Evolutionary conservation across 108 stramenopile genomes (phyloP).

Genomic region (Ochromonas danica): DNA sequence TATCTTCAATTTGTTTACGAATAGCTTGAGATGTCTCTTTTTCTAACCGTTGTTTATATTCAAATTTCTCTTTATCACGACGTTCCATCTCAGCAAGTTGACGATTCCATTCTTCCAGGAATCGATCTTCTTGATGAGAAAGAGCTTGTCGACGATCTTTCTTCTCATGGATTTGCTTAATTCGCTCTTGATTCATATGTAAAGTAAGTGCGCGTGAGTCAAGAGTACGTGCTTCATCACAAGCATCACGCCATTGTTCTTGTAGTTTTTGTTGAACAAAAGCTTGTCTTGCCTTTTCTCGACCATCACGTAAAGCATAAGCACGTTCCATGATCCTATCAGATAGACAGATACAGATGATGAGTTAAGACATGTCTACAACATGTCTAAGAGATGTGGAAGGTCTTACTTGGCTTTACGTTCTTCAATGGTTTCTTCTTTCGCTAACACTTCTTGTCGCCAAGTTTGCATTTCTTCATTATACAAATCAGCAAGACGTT

Average conservation of each 20-base stretch:
- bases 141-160: neutral
- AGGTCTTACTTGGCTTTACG: slow-evolving; percentile 11
- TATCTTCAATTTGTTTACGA: slow-evolving; percentile 25
- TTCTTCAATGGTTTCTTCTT: slow-evolving; percentile 24
- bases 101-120: slow-evolving; percentile 25
- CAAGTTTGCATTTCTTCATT: slow-evolving; percentile 26
- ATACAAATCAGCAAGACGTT: slow-evolving; percentile 25
- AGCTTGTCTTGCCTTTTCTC: slow-evolving; percentile 2
- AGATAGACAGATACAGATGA: neutral
- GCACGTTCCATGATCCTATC: slow-evolving; percentile 33
- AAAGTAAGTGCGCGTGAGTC: neutral
- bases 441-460: slow-evolving; percentile 20
- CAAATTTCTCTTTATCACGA: slow-evolving; percentile 10
- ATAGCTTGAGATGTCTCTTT: slow-evolving; percentile 15
- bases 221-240: slow-evolving; percentile 31
- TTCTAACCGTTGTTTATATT: neutral
- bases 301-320: slow-evolving; percentile 28
- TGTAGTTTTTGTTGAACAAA: neutral
- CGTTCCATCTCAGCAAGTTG: slow-evolving; percentile 26
- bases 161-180: slow-evolving; percentile 26
- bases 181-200: slow-evolving; percentile 26
- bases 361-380: no score
- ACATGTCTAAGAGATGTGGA: neutral
- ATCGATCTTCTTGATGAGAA: slow-evolving; percentile 17
- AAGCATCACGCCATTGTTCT: slow-evolving; percentile 28